phyloP scores from a whole-genome alignment of 2,329 filamentous ascomycete species.

The Aspergillus oerlinghausenensis region DNA sequence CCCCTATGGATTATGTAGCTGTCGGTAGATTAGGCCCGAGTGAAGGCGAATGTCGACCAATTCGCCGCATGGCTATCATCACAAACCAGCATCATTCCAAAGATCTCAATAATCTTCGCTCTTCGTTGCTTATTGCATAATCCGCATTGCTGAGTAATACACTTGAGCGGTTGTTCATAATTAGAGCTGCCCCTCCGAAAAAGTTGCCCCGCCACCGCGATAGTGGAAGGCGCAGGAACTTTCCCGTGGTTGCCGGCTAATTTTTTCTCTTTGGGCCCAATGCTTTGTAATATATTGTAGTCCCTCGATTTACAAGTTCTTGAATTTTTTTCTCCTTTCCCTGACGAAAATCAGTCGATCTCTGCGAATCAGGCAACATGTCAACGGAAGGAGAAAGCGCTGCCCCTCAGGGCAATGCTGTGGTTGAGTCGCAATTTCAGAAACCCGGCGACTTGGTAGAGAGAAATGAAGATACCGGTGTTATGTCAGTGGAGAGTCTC shows the following conservation, averaged over 20 bases:
- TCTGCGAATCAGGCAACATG: slow-evolving; percentile 15
- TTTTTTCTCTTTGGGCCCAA: slow-evolving; percentile 16
- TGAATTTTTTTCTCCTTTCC: neutral
- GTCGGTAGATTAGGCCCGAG: neutral
- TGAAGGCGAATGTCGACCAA: neutral
- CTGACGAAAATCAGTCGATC: neutral
- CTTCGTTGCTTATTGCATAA: slow-evolving; percentile 13
- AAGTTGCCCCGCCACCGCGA: slow-evolving; percentile 20
- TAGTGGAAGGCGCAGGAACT: slow-evolving; percentile 26
- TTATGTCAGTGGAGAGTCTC: slow-evolving; percentile 59
- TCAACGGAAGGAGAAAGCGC: slow-evolving; percentile 19
- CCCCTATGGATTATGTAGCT: neutral
- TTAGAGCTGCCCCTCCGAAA: slow-evolving; percentile 21
- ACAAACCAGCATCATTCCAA: neutral
- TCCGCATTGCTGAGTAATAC: slow-evolving; percentile 16
- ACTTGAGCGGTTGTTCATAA: slow-evolving; percentile 7
- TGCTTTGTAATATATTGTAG: slow-evolving; percentile 3
- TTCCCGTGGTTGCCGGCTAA: slow-evolving; percentile 22
- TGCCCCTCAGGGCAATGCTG: slow-evolving; percentile 11
- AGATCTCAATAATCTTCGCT: neutral
- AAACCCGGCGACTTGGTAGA: slow-evolving; percentile 37
- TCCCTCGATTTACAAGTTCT: neutral
- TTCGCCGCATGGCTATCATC: too few species aligned
- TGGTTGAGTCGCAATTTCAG: slow-evolving; percentile 32
- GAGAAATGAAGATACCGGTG: slow-evolving; percentile 38